Evolutionary conservation across 257 asterid genomes (phyloP), one percentile per base, ranked within the genome.

Genomic region (Penstemon eatonii): DNA sequence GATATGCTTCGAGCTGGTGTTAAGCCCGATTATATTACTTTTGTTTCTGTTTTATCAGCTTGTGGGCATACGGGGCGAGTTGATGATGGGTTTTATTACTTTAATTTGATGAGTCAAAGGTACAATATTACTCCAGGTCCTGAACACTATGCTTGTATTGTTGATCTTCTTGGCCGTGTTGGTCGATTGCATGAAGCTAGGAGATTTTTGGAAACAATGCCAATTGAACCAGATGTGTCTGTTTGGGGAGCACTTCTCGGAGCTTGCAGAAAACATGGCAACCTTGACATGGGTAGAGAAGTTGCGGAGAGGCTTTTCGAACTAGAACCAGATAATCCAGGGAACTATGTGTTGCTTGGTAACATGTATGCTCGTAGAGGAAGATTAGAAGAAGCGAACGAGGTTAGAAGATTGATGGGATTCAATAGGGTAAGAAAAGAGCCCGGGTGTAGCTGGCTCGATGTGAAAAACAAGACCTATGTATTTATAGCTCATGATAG

Each of bases 371-470:
- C 77, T 19, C 78, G 43, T 51, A 4, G 65, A 38, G 80, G 83
- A 41, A 79, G 77, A n/a, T 49, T 79, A n/a, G 78, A 73, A 25
- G 83, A 81, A 63, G 85, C 83, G n/a, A 78, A 81, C 52, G 80
- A 79, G 37, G 76, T 77, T 36, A 71, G 87, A 73, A 81, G 85
- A 75, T 60, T 76, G 58, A 81, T 84, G 87, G 85, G 78, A n/a
- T 51, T 70, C 37, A 79, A 76, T 46, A 64, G 67, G 61, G 77
- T 81, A 18, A 74, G 41, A 44, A 84, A 84, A 64, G 86, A 78
- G 54, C 80, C 86, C 3, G 89, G 87, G 0, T 79, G 76, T 58
- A 81, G 86, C 62, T 81, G 86, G 88, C 71, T 83, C 55, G 88
- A 83, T 43, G 74, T 78, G 37, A 83, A 68, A 73, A 83, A 80